Percentiles rank a stretch among this genome's conserved stretches.
Evolutionary conservation across 1,284 basidiomycete genomes (phyloP).

Genomic region (Marasmius oreades): DNA sequence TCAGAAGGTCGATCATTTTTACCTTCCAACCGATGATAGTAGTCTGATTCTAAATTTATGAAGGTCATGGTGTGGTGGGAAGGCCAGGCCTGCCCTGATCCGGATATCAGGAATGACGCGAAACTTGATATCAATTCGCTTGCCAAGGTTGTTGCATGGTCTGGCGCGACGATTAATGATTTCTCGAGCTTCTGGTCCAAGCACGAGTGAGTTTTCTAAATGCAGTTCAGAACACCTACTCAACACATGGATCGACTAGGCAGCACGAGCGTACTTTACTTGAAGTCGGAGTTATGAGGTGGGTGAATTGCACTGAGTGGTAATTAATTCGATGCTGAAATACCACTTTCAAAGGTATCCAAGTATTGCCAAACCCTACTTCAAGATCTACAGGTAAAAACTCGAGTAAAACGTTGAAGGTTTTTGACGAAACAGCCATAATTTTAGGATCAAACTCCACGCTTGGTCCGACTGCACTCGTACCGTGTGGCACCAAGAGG

Average conservation of each 20-base stretch:
- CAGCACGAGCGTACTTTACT: slow-evolving; percentile 2
- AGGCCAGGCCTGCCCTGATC: not conserved
- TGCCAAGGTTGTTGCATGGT: slow-evolving; percentile 4
- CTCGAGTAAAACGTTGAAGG: not conserved
- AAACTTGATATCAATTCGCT: slow-evolving; percentile 3
- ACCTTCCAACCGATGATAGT: not conserved
- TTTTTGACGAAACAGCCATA: not conserved
- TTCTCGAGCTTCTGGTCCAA: not conserved
- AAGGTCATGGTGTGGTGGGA: slow-evolving; percentile 6
- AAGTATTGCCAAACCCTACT: not conserved
- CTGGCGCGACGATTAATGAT: slow-evolving; percentile 1
- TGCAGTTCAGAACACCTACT: not conserved
- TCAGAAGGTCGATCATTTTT: no score
- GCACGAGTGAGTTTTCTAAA: not conserved
- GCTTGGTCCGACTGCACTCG: slow-evolving; percentile 3
- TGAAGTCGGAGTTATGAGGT: slow-evolving; percentile 2
- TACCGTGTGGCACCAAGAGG: not conserved
- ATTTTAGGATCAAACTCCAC: not conserved
- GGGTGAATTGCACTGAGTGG: not conserved
- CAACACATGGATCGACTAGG: not conserved
- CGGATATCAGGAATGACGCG: not conserved
- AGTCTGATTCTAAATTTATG: not conserved
- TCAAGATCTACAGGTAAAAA: slow-evolving; percentile 6
- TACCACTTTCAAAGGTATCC: slow-evolving; percentile 1
- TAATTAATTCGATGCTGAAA: not conserved